Conservation (phyloP, 2,329 filamentous ascomycete species). For the Aspergillus sp. region DNA sequence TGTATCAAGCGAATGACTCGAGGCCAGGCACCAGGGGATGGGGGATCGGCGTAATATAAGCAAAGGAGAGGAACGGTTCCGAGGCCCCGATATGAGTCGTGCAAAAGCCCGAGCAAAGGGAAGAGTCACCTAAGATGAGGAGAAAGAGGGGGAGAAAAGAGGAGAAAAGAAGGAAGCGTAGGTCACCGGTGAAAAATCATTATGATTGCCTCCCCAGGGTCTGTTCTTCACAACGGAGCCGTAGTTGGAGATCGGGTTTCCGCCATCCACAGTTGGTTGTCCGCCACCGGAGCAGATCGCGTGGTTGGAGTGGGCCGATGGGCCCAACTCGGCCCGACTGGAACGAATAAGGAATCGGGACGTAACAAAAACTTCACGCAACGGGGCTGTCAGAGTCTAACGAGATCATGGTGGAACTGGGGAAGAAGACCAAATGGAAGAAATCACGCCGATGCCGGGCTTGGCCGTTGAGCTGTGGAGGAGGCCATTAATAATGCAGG, state of each 20-base stretch:
- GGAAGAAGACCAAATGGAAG: conserved; percentile 10
- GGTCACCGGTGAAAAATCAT: not conserved
- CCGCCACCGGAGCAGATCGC: conserved; percentile 17
- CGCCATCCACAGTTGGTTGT: not conserved
- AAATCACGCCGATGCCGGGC: not conserved
- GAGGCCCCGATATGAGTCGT: not conserved
- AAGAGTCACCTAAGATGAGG: not conserved
- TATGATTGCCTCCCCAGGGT: not conserved
- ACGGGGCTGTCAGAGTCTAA: conserved; percentile 4
- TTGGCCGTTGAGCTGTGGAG: not conserved
- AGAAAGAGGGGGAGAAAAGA: not conserved
- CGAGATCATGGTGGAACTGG: conserved; percentile 15
- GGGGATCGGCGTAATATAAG: not conserved
- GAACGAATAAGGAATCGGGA: conserved; percentile 18
- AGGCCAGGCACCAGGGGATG: not conserved
- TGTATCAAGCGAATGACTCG: not conserved
- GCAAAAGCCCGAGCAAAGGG: not conserved
- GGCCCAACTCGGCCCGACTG: conserved; percentile 1
- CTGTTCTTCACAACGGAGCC: not conserved
- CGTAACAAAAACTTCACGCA: conserved; percentile 20
- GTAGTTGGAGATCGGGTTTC: not conserved
- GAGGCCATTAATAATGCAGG: not conserved
- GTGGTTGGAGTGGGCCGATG: conserved; percentile 15
- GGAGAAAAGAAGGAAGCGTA: not conserved
- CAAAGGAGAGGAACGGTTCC: not conserved